Conservation (phyloP, 179 eudicot species). For the Silene vulgaris region DNA sequence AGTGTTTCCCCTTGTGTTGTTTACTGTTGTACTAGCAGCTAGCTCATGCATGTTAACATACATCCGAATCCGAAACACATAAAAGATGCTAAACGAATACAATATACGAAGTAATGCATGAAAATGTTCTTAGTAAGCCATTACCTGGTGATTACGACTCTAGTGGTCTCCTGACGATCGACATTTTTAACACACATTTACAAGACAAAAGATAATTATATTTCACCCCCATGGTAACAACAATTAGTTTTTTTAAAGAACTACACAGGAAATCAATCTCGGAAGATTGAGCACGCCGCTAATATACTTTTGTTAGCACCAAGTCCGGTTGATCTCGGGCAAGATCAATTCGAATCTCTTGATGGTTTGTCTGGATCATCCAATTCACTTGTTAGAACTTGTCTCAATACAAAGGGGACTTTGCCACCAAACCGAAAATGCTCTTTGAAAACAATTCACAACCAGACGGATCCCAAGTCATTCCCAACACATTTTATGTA, state of each 20-base stretch:
- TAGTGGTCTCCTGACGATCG: background rate
- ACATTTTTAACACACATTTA: constrained; percentile 21
- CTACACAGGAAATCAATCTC: constrained; percentile 15
- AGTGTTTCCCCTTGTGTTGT: background rate
- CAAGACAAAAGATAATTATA: constrained; percentile 24
- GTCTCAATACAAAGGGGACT: constrained; percentile 16
- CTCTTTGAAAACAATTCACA: constrained; percentile 18
- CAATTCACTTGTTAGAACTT: constrained; percentile 22
- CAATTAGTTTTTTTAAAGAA: constrained; percentile 15
- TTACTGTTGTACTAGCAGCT: background rate
- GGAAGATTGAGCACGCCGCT: constrained; percentile 7
- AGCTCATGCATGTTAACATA: constrained; percentile 6
- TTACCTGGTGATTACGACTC: background rate
- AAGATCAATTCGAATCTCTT: constrained; percentile 27
- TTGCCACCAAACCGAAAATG: constrained; percentile 19
- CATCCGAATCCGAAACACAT: background rate
- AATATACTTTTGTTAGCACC: constrained; percentile 18
- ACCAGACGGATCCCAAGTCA: background rate
- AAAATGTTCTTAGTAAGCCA: background rate
- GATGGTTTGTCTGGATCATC: constrained; percentile 1
- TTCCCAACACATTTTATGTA: constrained; percentile 7
- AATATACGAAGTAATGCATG: background rate
- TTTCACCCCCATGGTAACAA: constrained; percentile 20
- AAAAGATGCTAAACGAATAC: background rate
- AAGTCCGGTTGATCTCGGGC: constrained; percentile 8